Conservation (phyloP, 2,329 filamentous ascomycete genomes). For the Ophiostoma angusticollis region DNA sequence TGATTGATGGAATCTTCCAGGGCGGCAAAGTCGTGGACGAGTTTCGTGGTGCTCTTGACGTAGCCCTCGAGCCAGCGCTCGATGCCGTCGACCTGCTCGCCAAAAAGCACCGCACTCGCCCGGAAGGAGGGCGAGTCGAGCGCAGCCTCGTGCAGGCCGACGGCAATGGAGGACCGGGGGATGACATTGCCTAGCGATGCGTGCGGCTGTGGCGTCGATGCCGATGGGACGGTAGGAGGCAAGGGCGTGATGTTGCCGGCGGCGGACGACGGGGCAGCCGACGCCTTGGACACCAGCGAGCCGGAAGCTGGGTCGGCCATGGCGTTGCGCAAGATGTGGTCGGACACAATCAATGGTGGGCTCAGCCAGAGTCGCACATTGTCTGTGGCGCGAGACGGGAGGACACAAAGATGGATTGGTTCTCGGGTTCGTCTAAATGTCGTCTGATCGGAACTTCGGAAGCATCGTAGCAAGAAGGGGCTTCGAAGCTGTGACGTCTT, state of each 20-base stretch:
- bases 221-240: background rate
- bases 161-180: conserved; percentile 45
- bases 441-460: no score
- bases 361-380: no score
- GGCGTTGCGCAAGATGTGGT: no score
- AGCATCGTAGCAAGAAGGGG: no score
- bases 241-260: background rate
- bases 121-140: conserved; percentile 95
- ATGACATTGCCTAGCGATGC: conserved; percentile 2
- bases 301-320: conserved; percentile 8
- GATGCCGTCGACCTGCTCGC: conserved; percentile 79
- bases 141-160: conserved; percentile 83
- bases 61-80: conserved; percentile 78
- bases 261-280: background rate
- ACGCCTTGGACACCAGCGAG: conserved; percentile 5
- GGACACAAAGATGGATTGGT: no score
- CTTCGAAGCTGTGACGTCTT: no score
- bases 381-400: no score
- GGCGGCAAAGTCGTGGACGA: conserved; percentile 50
- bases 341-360: no score
- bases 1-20: conserved; percentile 69
- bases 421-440: no score
- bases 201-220: background rate
- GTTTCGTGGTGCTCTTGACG: conserved; percentile 38
- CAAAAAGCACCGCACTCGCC: conserved; percentile 72